Evolutionary conservation across 2,329 filamentous ascomycete genomes (phyloP), one percentile per base, ranked within the genome.

Genomic region (Diaporthe eres): DNA sequence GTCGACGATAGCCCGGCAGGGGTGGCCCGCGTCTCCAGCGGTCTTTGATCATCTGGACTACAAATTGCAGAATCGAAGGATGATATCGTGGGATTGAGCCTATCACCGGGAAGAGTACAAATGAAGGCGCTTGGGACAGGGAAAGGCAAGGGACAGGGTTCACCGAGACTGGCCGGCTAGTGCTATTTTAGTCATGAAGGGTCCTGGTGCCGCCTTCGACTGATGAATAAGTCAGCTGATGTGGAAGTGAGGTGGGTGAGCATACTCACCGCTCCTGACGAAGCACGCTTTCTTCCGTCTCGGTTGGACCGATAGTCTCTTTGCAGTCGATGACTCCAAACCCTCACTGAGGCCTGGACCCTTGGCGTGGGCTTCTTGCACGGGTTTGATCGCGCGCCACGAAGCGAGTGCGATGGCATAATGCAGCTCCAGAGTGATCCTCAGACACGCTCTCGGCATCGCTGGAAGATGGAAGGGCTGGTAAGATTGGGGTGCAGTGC

Each of bases 131-230:
- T 25, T 10, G n/a, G 8, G 58, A 28, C 37, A 25, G 15, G 57
- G 58, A 22, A 42, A 17, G 25, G 15, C 60, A 65, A 55, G 65
- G 65, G 34, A 12, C 65, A 70, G 65, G 65, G 65, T 55, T 55
- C 49, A 55, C 17, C n/a, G 28, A 28, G 17, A 42, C 49, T 53
- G n/a, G 12, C 65, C 25, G 49, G 65, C 47, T 55, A 53, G 47
- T 55, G 65, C 49, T 55, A 55, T 25, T 70, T 55, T 70, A 55
- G 65, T 70, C 65, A 68, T 53, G 65, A 68, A 53, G 65, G 47
- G 47, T 55, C 22, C 22, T 55, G 25, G 34, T 55, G 47, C 49
- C 47, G 31, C 47, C 31, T 42, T 47, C n/a, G n/a, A 42, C n/a
- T 55, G 47, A 28, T 55, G 34, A 55, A 28, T 4, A 70, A 53